Conservation (phyloP, 2,329 filamentous ascomycete genomes). For the Clonostachys byssicola region DNA sequence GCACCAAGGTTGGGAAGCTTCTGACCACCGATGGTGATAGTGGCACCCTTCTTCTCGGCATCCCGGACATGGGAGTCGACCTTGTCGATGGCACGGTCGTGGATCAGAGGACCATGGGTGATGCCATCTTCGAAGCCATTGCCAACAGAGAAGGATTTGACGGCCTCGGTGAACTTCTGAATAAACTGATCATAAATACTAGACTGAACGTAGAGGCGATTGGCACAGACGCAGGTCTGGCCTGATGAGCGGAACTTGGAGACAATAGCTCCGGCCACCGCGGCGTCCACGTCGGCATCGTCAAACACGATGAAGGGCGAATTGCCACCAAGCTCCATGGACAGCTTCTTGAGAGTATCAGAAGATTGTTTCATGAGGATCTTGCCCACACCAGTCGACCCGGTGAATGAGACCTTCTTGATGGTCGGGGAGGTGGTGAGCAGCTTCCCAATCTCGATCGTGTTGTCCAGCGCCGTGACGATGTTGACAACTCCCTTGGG, state of each 20-base stretch:
- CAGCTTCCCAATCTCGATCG: constrained; percentile 69
- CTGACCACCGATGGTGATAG: constrained; percentile 71
- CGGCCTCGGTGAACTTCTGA: constrained; percentile 64
- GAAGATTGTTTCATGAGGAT: constrained; percentile 87
- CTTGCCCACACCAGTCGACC: constrained; percentile 66
- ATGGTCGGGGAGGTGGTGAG: constrained; percentile 71
- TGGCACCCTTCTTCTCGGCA: constrained; percentile 72
- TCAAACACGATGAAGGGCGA: constrained; percentile 97
- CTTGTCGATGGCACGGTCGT: constrained; percentile 76
- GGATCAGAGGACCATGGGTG: constrained; percentile 82
- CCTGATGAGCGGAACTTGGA: constrained; percentile 94
- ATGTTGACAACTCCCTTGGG: constrained; percentile 90
- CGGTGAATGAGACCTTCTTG: constrained; percentile 92
- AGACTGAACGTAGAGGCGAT: constrained; percentile 75
- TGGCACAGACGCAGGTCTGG: constrained; percentile 92
- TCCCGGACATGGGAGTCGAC: constrained; percentile 78
- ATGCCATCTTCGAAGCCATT: constrained; percentile 65
- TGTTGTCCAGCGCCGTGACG: constrained; percentile 76
- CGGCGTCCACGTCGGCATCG: constrained; percentile 82
- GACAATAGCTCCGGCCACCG: constrained; percentile 76
- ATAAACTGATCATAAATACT: constrained; percentile 76
- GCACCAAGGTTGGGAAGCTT: constrained; percentile 68
- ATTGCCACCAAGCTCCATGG: constrained; percentile 91
- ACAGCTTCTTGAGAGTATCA: constrained; percentile 75
- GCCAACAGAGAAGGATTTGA: constrained; percentile 71